Evolutionary conservation across 345 rosid species (phyloP).

Genomic region (Rhodamnia rubescens): DNA sequence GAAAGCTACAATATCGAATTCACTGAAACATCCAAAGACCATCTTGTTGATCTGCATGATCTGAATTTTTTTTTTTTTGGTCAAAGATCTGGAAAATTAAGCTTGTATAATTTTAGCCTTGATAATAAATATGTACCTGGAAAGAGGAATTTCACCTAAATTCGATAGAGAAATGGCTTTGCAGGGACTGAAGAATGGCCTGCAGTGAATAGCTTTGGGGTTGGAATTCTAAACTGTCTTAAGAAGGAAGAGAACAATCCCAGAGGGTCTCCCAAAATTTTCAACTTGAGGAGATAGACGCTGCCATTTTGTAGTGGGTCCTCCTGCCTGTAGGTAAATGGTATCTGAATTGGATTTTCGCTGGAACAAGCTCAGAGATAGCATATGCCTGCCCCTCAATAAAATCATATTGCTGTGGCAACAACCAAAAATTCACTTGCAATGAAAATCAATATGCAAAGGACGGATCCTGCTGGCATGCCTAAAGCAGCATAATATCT

Average conservation of each 20-base stretch:
- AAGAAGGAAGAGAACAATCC: slow-evolving; percentile 1
- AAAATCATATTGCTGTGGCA: slow-evolving; percentile 53
- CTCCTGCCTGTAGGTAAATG: slow-evolving; percentile 76
- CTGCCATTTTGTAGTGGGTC: slow-evolving; percentile 53
- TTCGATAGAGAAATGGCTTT: slow-evolving; percentile 34
- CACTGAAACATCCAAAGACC: slow-evolving; percentile 26
- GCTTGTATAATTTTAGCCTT: background rate
- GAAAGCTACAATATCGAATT: slow-evolving; percentile 70
- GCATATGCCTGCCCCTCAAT: slow-evolving; percentile 71
- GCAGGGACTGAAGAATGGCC: slow-evolving; percentile 84
- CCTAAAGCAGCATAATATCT: background rate
- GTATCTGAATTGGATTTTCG: slow-evolving; percentile 40
- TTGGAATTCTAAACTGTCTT: background rate
- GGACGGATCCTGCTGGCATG: background rate
- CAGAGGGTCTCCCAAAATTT: slow-evolving; percentile 39
- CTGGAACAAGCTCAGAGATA: slow-evolving; percentile 54
- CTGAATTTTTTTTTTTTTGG: background rate
- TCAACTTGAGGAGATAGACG: slow-evolving; percentile 40
- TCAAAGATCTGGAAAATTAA: background rate
- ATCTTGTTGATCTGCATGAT: background rate
- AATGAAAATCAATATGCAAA: background rate
- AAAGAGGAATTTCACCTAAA: slow-evolving; percentile 67
- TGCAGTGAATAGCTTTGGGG: slow-evolving; percentile 9
- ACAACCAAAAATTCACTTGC: background rate
- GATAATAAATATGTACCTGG: slow-evolving; percentile 25